phyloP scores from a whole-genome alignment of 2,329 filamentous ascomycete genomes.

The Clathrospora elynae region DNA sequence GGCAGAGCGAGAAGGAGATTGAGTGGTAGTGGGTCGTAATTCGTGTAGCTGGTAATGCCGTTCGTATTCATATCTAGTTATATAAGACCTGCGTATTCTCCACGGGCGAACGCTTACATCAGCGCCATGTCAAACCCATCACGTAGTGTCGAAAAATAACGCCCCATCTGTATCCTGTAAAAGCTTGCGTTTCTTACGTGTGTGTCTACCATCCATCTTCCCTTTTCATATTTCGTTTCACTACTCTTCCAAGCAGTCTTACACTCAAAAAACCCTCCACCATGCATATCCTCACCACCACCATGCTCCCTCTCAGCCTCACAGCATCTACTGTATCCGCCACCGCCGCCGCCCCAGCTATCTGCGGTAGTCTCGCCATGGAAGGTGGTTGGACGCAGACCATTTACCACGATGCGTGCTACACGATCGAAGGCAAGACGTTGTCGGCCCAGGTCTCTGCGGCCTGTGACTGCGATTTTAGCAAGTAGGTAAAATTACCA shows the following conservation, averaged over 20 bases:
- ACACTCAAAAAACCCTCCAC: no score
- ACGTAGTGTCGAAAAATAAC: no score
- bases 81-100: not conserved
- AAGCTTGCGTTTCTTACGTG: no score
- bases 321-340: not conserved
- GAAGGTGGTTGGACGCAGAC: not conserved
- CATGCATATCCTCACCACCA: not conserved
- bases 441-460: not conserved
- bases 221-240: no score
- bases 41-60: not conserved
- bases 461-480: no score
- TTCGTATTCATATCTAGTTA: not conserved
- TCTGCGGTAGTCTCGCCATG: not conserved
- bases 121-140: not conserved
- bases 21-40: slow-evolving; percentile 45
- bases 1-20: slow-evolving; percentile 46
- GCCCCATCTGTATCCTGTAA: no score
- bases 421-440: not conserved
- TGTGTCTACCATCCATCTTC: no score
- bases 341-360: not conserved
- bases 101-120: not conserved
- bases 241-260: no score
- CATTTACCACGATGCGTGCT: not conserved
- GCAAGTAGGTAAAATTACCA: no score
- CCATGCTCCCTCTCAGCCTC: not conserved